Conservation (phyloP, 208 protist genomes). For the Herpetomonas samuelpessoai region DNA sequence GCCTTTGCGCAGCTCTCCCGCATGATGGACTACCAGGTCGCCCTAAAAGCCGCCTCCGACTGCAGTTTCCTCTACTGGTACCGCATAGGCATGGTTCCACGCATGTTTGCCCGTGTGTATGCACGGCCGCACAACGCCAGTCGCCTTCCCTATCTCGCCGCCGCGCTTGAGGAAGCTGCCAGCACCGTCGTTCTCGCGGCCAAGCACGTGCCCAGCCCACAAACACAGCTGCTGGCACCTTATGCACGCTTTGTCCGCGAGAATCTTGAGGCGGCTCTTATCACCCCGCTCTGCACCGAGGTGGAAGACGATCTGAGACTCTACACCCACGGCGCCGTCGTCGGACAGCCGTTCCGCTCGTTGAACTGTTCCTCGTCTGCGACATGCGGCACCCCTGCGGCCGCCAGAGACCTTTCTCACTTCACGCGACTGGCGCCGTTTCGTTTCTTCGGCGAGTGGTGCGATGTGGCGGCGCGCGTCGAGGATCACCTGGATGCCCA, state of each 20-base stretch:
- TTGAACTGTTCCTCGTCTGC: too few species aligned
- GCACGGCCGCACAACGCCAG: conserved; percentile 50
- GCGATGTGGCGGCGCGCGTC: conserved; percentile 76
- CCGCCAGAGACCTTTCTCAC: conserved; percentile 52
- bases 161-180: conserved; percentile 66
- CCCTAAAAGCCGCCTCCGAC: conserved; percentile 54
- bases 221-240: conserved; percentile 26
- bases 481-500: conserved; percentile 93
- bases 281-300: conserved; percentile 80
- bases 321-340: conserved; percentile 83
- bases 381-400: conserved; percentile 3
- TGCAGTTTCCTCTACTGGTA: conserved; percentile 92
- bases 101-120: conserved; percentile 83
- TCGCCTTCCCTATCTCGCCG: conserved; percentile 64
- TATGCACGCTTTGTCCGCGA: conserved; percentile 64
- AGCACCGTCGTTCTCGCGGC: conserved; percentile 35
- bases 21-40: conserved; percentile 49
- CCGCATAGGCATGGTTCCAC: conserved; percentile 68
- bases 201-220: conserved; percentile 14
- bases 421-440: conserved; percentile 85
- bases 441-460: conserved; percentile 75
- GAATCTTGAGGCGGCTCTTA: conserved; percentile 44
- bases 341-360: conserved; percentile 31
- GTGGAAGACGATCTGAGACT: conserved; percentile 95
- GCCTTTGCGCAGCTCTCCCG: conserved; percentile 72